Evolutionary conservation across 140 eudicot species (phyloP).

Genomic region (Flaveria floridana): DNA sequence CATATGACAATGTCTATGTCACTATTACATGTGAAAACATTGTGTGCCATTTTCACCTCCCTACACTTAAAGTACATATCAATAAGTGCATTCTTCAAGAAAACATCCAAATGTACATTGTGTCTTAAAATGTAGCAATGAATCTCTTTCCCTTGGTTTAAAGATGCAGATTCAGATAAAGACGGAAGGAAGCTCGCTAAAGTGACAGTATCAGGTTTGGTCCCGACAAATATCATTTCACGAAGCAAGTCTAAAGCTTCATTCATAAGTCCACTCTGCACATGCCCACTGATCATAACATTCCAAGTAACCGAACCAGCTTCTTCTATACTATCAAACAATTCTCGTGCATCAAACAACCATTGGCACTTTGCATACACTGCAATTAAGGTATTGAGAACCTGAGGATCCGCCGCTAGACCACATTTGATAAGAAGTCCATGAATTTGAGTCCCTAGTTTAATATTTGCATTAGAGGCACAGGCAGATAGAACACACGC

Average conservation of each 20-base stretch:
- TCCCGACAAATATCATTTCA: slow-evolving; percentile 50
- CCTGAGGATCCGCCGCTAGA: slow-evolving; percentile 45
- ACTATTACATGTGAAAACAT: slow-evolving; percentile 40
- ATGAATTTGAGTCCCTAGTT: slow-evolving; percentile 57
- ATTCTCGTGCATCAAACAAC: slow-evolving; percentile 47
- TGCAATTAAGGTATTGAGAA: slow-evolving; percentile 60
- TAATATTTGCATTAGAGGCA: slow-evolving; percentile 44
- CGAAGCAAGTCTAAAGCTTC: slow-evolving; percentile 54
- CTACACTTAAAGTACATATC: slow-evolving; percentile 80
- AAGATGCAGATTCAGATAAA: slow-evolving; percentile 41
- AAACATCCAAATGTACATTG: slow-evolving; percentile 49
- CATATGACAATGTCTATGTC: slow-evolving; percentile 62
- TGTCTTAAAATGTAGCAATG: slow-evolving; percentile 62
- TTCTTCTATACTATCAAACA: slow-evolving; percentile 45
- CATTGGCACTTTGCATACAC: slow-evolving; percentile 56
- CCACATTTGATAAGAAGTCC: slow-evolving; percentile 54
- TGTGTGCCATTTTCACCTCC: slow-evolving; percentile 53
- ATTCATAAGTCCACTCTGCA: slow-evolving; percentile 59
- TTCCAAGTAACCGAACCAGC: slow-evolving; percentile 60
- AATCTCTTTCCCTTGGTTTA: slow-evolving; percentile 60
- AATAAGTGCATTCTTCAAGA: slow-evolving; percentile 70
- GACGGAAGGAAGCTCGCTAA: slow-evolving; percentile 66
- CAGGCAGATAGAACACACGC: slow-evolving; percentile 59
- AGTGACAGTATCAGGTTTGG: slow-evolving; percentile 60
- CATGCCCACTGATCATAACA: slow-evolving; percentile 76